Evolutionary conservation across 257 asterid species (phyloP).

Genomic region (Solanum microdontum): DNA sequence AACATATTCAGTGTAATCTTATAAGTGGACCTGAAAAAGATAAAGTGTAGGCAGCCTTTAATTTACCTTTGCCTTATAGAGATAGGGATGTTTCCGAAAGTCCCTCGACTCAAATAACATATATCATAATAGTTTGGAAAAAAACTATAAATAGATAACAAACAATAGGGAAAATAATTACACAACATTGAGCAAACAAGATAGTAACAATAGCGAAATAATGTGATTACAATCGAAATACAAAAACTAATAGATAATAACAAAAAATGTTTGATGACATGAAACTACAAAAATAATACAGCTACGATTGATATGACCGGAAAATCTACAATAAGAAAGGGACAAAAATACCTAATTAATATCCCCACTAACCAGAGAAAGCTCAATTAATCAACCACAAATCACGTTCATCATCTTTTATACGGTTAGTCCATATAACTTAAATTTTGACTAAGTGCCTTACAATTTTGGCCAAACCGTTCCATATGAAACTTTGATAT

Average conservation of each 20-base stretch:
- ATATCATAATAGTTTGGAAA: background rate
- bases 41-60: too few species aligned
- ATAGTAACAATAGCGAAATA: background rate
- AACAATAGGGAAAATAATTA: background rate
- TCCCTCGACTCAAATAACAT: background rate
- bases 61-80: background rate
- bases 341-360: background rate
- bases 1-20: too few species aligned
- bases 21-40: too few species aligned
- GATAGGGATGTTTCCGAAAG: rapidly evolving
- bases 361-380: background rate
- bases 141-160: background rate
- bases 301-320: background rate
- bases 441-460: background rate
- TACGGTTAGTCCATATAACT: background rate
- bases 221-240: background rate
- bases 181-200: background rate
- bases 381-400: background rate
- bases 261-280: background rate
- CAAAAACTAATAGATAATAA: background rate
- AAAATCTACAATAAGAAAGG: background rate
- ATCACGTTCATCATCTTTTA: background rate
- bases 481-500: background rate
- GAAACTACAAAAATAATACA: background rate
- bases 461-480: background rate